A percentile compares a stretch with the other conserved stretches of the same genome.
These are phyloP conservation scores for Colletotrichum horii DNA, from an alignment of 2,329 filamentous ascomycete genomes.

Conservation along the genomic window DNA sequence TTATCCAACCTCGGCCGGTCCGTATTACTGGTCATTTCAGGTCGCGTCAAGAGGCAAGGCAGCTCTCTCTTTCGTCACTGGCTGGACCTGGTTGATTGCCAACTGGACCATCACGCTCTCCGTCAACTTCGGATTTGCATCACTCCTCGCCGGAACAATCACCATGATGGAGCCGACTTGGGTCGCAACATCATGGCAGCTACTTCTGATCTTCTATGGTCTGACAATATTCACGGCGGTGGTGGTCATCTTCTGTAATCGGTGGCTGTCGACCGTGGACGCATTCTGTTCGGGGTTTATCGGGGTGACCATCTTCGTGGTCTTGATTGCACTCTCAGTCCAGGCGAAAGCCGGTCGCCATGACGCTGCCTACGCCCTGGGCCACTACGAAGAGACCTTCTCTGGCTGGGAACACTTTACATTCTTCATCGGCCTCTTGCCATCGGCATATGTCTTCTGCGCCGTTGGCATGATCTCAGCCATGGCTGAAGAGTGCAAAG, in stretches of 20 bases:
- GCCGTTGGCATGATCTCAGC: slow-evolving; percentile 67
- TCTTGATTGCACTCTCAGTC: not conserved
- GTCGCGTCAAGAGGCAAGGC: slow-evolving; percentile 69
- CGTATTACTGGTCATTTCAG: slow-evolving; percentile 58
- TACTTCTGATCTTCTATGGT: slow-evolving; percentile 75
- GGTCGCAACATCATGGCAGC: slow-evolving; percentile 62
- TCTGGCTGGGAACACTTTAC: not conserved
- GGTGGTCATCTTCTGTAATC: slow-evolving; percentile 71
- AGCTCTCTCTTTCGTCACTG: slow-evolving; percentile 59
- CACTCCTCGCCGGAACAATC: slow-evolving; percentile 62
- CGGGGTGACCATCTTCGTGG: not conserved
- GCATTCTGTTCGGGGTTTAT: slow-evolving; percentile 28
- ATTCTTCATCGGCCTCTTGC: slow-evolving; percentile 69
- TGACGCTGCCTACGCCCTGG: not conserved
- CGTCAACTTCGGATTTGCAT: slow-evolving; percentile 78
- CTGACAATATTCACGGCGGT: slow-evolving; percentile 69
- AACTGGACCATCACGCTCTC: slow-evolving; percentile 82
- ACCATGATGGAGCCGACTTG: slow-evolving; percentile 59
- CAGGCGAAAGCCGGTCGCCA: not conserved
- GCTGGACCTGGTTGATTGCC: slow-evolving; percentile 78
- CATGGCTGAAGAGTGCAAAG: slow-evolving; percentile 75
- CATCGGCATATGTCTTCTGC: slow-evolving; percentile 75
- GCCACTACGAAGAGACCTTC: slow-evolving; percentile 43
- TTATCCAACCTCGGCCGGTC: not conserved
- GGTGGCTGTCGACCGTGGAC: slow-evolving; percentile 70